Evolutionary conservation across 805 yeast genomes (phyloP).

Genomic region (Vanderwaltozyma verrucispora): DNA sequence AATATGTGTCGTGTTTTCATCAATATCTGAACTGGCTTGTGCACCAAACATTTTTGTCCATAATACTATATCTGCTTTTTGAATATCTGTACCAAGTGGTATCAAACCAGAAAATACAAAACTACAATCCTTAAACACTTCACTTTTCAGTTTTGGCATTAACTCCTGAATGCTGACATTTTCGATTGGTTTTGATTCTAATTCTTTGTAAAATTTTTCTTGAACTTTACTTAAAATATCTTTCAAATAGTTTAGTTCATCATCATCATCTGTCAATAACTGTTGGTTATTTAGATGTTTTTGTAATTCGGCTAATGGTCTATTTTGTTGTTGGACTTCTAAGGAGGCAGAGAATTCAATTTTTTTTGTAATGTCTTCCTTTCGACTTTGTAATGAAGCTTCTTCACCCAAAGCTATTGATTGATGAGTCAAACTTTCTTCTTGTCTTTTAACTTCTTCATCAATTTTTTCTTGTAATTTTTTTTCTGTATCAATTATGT

Average conservation of each 20-base stretch:
- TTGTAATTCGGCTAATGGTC: slow-evolving; percentile 80
- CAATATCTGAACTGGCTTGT: slow-evolving; percentile 58
- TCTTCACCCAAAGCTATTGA: slow-evolving; percentile 22
- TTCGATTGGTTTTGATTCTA: slow-evolving; percentile 32
- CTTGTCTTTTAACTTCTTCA: slow-evolving; percentile 28
- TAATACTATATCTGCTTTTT: slow-evolving; percentile 74
- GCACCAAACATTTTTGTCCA: slow-evolving; percentile 96
- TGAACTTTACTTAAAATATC: slow-evolving; percentile 58
- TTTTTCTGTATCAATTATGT: slow-evolving; percentile 26
- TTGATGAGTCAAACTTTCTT: slow-evolving; percentile 26
- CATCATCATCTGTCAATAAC: slow-evolving; percentile 68
- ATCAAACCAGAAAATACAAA: slow-evolving; percentile 83
- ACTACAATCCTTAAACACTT: slow-evolving; percentile 56
- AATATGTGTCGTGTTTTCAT: slow-evolving; percentile 74
- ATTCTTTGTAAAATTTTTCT: slow-evolving; percentile 46
- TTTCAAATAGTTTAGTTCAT: slow-evolving; percentile 56
- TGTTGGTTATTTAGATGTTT: slow-evolving; percentile 46
- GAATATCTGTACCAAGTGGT: slow-evolving; percentile 67
- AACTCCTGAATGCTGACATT: slow-evolving; percentile 59
- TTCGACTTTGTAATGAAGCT: slow-evolving; percentile 26
- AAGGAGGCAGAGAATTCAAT: slow-evolving; percentile 56
- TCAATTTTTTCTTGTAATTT: slow-evolving; percentile 23
- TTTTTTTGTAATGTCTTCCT: slow-evolving; percentile 44
- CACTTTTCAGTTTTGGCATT: slow-evolving; percentile 61
- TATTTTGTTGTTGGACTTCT: slow-evolving; percentile 69